Evolutionary conservation across 352 stramenopile species (phyloP).

Genomic region (Thraustochytrium striatum): DNA sequence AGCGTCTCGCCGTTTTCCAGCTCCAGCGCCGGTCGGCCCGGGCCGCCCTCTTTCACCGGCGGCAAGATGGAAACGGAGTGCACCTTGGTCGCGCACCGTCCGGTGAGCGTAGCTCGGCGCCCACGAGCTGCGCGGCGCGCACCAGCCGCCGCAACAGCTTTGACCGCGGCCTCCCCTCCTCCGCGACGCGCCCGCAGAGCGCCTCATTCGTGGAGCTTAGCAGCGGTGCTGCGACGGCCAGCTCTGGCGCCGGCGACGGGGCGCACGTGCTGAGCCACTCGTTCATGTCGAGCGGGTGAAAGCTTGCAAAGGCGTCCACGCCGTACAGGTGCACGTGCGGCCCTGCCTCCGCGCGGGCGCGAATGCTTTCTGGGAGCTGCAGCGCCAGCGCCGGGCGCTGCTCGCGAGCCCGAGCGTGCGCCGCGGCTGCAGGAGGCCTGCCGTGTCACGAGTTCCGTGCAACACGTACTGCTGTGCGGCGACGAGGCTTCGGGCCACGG

Average conservation of each 20-base stretch:
- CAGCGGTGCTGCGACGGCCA: slow-evolving; percentile 3
- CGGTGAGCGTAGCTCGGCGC: too few relatives aligned
- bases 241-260: neutral
- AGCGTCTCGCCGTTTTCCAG: neutral
- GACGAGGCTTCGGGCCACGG: neutral
- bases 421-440: neutral
- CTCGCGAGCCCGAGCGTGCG: neutral
- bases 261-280: slow-evolving; percentile 12
- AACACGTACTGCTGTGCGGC: neutral
- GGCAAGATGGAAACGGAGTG: too few relatives aligned
- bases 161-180: neutral
- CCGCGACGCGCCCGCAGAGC: too few relatives aligned
- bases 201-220: neutral
- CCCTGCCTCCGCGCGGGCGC: neutral
- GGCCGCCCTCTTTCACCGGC: neutral
- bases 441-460: neutral
- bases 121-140: slow-evolving; percentile 2
- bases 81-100: too few relatives aligned
- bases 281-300: slow-evolving; percentile 42
- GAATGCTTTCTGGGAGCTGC: neutral
- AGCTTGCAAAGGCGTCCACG: slow-evolving; percentile 27
- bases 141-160: neutral
- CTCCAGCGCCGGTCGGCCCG: neutral
- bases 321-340: neutral
- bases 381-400: neutral